A percentile compares a stretch with the other conserved stretches of the same genome.
Evolutionary conservation across 495 filamentous ascomycete genomes (phyloP).

Genomic region (Xylaria castorea): DNA sequence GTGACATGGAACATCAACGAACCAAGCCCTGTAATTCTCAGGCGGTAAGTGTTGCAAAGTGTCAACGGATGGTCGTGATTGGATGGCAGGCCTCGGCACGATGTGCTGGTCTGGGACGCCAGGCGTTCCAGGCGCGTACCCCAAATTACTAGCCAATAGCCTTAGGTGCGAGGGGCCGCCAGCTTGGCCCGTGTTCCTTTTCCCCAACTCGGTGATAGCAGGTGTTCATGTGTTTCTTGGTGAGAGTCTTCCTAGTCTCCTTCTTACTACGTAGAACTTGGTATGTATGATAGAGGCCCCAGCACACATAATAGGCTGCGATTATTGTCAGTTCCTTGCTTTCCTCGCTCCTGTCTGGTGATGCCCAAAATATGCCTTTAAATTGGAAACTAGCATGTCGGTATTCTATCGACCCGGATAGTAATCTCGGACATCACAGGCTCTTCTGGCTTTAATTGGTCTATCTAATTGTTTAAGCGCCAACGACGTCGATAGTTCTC

Average conservation of each 20-base stretch:
- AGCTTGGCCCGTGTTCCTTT: background rate
- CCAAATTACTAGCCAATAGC: conserved; percentile 24
- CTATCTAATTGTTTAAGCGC: conserved; percentile 34
- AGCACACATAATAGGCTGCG: background rate
- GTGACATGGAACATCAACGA: conserved; percentile 45
- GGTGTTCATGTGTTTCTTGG: background rate
- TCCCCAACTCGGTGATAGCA: background rate
- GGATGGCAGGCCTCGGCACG: conserved; percentile 40
- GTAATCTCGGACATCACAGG: conserved; percentile 30
- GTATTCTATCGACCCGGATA: conserved; percentile 17
- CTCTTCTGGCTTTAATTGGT: conserved; percentile 38
- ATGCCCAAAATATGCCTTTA: conserved; percentile 9
- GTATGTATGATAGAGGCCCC: background rate
- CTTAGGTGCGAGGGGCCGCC: background rate
- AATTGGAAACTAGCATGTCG: conserved; percentile 13
- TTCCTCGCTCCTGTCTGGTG: background rate
- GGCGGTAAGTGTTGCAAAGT: conserved; percentile 53
- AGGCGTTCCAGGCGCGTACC: conserved; percentile 54
- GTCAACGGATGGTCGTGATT: conserved; percentile 44
- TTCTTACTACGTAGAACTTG: background rate
- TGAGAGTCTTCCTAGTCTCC: background rate
- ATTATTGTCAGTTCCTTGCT: background rate
- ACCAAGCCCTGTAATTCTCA: conserved; percentile 47
- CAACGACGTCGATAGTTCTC: conserved; percentile 32
- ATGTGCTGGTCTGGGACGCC: conserved; percentile 44